A percentile compares a stretch with the other conserved stretches of the same genome.
Evolutionary conservation across 176 grass and related monocot genomes (phyloP).

Genomic region (Typha latifolia): DNA sequence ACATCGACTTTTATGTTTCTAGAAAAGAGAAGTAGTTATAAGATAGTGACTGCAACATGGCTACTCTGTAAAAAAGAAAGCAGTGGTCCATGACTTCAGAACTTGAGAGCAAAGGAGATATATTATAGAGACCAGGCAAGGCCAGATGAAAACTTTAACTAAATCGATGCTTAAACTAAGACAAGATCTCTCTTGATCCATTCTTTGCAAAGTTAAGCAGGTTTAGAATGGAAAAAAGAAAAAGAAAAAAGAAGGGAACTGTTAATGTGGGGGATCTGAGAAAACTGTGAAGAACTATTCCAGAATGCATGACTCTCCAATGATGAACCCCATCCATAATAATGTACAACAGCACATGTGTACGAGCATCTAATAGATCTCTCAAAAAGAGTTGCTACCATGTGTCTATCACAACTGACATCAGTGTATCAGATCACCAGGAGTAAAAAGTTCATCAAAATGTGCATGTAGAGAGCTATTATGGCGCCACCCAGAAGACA

Average conservation of each 20-base stretch:
- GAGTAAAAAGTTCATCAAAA: neutral
- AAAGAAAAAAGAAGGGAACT: neutral
- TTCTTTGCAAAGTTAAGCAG: too few relatives aligned
- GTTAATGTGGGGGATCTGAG: neutral
- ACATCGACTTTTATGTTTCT: neutral
- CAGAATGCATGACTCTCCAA: neutral
- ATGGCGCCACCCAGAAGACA: neutral
- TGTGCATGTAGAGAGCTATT: neutral
- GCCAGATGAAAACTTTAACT: too few relatives aligned
- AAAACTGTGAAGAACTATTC: too few relatives aligned
- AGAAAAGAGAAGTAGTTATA: slow-evolving; percentile 1
- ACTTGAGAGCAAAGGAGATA: neutral
- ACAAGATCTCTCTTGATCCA: too few relatives aligned
- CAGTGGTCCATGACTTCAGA: neutral
- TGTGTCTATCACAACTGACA: neutral
- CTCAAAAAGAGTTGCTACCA: neutral
- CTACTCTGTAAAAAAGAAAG: neutral
- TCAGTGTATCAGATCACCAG: neutral
- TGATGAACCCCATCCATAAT: neutral
- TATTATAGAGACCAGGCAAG: too few relatives aligned
- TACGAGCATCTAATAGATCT: neutral
- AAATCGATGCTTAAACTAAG: too few relatives aligned
- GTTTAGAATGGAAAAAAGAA: neutral
- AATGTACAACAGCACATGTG: neutral
- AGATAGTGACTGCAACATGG: neutral